Conservation (phyloP, 2,329 filamentous ascomycete genomes). For the Talaromyces amestolkiae region DNA sequence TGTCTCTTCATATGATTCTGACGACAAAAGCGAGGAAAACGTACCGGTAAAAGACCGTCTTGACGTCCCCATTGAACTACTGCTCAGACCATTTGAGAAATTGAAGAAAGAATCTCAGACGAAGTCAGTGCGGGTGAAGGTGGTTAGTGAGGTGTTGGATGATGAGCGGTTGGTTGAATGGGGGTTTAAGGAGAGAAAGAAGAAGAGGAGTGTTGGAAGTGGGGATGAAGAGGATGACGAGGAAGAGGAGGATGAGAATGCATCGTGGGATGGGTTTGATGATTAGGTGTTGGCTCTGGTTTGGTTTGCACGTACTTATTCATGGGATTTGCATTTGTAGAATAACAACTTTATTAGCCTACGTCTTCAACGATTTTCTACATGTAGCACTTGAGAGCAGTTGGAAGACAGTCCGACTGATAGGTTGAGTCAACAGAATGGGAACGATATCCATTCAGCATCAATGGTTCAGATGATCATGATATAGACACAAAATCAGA, state of each 20-base stretch:
- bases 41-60: slow-evolving; percentile 33
- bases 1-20: slow-evolving; percentile 48
- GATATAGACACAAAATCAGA: slow-evolving; percentile 5
- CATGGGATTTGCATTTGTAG: background rate
- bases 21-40: slow-evolving; percentile 30
- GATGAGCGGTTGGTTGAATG: slow-evolving; percentile 73
- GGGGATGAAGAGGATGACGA: slow-evolving; percentile 47
- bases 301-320: background rate
- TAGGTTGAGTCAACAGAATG: background rate
- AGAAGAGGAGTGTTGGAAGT: slow-evolving; percentile 39
- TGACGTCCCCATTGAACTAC: slow-evolving; percentile 39
- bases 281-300: slow-evolving; percentile 4
- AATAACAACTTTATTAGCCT: background rate
- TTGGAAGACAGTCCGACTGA: background rate
- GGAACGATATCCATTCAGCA: background rate
- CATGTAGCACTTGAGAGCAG: background rate
- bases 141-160: slow-evolving; percentile 61
- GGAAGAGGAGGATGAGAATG: slow-evolving; percentile 10
- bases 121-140: slow-evolving; percentile 69
- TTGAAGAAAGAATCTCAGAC: slow-evolving; percentile 56
- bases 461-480: background rate
- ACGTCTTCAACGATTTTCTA: background rate
- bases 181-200: slow-evolving; percentile 38
- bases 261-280: slow-evolving; percentile 16
- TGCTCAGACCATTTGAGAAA: slow-evolving; percentile 47